These are phyloP conservation scores for Crithidia bombi DNA, from an alignment of 208 protist genomes.

Conservation along the genomic window DNA sequence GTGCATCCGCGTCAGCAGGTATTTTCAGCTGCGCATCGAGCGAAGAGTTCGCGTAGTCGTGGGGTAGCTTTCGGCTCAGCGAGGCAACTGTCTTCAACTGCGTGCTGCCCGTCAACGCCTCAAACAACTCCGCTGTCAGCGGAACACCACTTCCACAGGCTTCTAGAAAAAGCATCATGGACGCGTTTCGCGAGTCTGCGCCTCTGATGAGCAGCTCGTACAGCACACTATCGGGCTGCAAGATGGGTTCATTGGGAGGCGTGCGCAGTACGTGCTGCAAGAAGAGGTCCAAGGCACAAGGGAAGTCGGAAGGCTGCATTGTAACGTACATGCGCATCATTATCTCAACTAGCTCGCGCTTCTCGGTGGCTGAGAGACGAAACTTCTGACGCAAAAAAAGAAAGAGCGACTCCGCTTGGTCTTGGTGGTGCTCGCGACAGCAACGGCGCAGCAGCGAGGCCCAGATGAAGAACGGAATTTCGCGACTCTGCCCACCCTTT, in stretches of 20 bases:
- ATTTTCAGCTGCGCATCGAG: constrained; percentile 81
- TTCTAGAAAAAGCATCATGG: constrained; percentile 90
- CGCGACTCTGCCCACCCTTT: not conserved
- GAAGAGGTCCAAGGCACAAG: constrained; percentile 69
- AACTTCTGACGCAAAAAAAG: constrained; percentile 78
- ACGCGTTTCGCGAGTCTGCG: constrained; percentile 77
- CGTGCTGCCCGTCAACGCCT: constrained; percentile 56
- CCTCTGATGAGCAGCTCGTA: constrained; percentile 77
- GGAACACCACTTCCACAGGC: constrained; percentile 69
- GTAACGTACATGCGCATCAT: constrained; percentile 91
- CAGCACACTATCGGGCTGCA: constrained; percentile 48
- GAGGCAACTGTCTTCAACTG: constrained; percentile 48
- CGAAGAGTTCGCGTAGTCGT: constrained; percentile 73
- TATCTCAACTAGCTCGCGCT: constrained; percentile 85
- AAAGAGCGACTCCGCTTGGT: constrained; percentile 81
- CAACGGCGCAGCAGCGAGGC: constrained; percentile 82
- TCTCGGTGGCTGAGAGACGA: constrained; percentile 43
- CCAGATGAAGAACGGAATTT: constrained; percentile 82
- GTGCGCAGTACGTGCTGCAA: constrained; percentile 67
- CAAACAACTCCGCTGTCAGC: constrained; percentile 70
- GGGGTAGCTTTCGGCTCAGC: constrained; percentile 75
- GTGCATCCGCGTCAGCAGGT: constrained; percentile 78
- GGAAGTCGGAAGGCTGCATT: constrained; percentile 66
- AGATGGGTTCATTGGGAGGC: constrained; percentile 51
- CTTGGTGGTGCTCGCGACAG: constrained; percentile 69